phyloP scores from a whole-genome alignment of 176 grass and related monocot genomes.

The Alloteropsis semialata region DNA sequence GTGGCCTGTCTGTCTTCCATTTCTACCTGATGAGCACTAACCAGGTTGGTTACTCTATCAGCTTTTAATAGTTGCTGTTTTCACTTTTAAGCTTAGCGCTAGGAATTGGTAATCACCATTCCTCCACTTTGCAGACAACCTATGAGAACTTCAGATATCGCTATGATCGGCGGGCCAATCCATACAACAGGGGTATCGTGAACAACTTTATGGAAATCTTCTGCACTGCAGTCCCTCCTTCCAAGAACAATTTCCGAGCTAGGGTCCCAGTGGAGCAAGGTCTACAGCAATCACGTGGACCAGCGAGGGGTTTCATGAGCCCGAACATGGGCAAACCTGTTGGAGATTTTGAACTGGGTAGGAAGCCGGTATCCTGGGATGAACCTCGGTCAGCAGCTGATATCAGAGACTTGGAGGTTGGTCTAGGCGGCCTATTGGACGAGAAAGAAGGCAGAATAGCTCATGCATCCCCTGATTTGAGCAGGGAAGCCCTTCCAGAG shows the following conservation, averaged over 20 bases:
- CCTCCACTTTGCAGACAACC: conserved; percentile 59
- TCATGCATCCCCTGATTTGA: conserved; percentile 59
- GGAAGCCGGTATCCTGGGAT: conserved; percentile 86
- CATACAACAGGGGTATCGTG: conserved; percentile 68
- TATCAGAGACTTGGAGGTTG: conserved; percentile 71
- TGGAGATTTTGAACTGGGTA: conserved; percentile 77
- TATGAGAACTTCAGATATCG: conserved; percentile 95
- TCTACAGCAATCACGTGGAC: conserved; percentile 50
- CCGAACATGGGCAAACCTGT: conserved; percentile 87
- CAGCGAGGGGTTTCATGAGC: conserved; percentile 78
- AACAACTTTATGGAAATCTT: conserved; percentile 80
- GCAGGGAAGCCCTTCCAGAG: conserved; percentile 55
- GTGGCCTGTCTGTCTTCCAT: conserved; percentile 90
- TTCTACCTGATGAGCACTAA: conserved; percentile 95
- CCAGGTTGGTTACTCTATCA: conserved; percentile 47
- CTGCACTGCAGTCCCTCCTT: conserved; percentile 68
- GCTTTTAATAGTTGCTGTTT: background rate
- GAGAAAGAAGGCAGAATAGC: conserved; percentile 67
- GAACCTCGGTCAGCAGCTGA: conserved; percentile 71
- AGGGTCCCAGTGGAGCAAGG: conserved; percentile 54
- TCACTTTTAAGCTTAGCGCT: conserved; percentile 10
- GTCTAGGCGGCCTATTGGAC: conserved; percentile 55
- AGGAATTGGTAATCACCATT: conserved; percentile 3
- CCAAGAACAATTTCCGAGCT: conserved; percentile 92
- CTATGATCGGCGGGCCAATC: conserved; percentile 77